These are phyloP conservation scores for Fusarium chuoi DNA, from an alignment of 2,329 filamentous ascomycete genomes.

Conservation along the genomic window DNA sequence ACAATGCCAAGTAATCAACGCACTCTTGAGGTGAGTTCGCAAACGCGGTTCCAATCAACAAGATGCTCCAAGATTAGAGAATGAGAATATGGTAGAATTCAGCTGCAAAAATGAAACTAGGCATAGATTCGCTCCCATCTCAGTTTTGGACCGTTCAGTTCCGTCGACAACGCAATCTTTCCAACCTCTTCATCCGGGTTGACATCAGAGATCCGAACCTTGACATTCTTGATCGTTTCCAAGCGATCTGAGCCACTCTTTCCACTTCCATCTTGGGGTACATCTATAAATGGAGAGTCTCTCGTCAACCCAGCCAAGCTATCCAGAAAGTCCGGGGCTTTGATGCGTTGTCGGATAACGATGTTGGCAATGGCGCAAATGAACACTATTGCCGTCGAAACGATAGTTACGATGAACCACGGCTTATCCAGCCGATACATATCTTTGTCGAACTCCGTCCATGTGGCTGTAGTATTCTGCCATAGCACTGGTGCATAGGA, in stretches of 20 bases:
- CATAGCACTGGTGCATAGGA: too few relatives aligned
- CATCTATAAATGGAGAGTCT: neutral
- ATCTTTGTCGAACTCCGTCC: rapidly evolving
- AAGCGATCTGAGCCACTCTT: neutral
- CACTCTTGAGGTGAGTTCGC: neutral
- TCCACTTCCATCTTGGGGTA: neutral
- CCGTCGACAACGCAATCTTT: neutral
- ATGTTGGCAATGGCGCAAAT: neutral
- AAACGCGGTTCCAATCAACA: neutral
- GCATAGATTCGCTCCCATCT: neutral
- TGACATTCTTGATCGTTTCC: neutral
- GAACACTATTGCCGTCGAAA: too few relatives aligned
- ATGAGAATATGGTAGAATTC: rapidly evolving
- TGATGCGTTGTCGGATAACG: neutral
- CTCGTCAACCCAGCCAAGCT: neutral
- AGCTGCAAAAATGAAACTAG: rapidly evolving
- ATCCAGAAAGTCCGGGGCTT: neutral
- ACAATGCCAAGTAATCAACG: rapidly evolving
- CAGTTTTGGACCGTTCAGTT: neutral
- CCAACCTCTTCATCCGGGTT: neutral
- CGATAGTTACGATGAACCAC: too few relatives aligned
- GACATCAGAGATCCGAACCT: neutral
- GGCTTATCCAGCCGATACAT: neutral
- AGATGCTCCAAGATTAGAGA: rapidly evolving
- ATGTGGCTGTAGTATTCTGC: neutral